Percentiles rank a stretch among this genome's conserved stretches.
Evolutionary conservation across 2,329 filamentous ascomycete genomes (phyloP).

Genomic region (Bipolaris oryzae): DNA sequence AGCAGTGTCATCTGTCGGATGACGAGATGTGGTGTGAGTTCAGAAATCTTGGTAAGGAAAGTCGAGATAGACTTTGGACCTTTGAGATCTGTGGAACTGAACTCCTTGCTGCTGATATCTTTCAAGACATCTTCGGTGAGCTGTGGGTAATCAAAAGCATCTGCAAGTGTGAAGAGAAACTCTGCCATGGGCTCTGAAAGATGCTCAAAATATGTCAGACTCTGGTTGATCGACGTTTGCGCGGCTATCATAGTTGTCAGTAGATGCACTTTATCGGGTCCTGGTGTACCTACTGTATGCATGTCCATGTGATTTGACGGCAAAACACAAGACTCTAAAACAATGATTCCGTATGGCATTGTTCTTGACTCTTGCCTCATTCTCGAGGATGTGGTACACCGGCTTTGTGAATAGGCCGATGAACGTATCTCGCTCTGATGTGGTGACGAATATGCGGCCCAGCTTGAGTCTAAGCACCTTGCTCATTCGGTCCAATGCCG

Average conservation of each 20-base stretch:
- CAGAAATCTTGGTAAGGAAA: conserved; percentile 91
- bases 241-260: conserved; percentile 65
- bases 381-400: conserved; percentile 92
- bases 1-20: conserved; percentile 98
- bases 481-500: conserved; percentile 90
- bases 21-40: conserved; percentile 86
- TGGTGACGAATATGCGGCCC: conserved; percentile 91
- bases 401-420: conserved; percentile 89
- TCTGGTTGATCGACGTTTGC: conserved; percentile 97
- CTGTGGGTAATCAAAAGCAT: conserved; percentile 97
- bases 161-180: conserved; percentile 91
- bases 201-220: conserved; percentile 97
- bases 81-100: conserved; percentile 93
- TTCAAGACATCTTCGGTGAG: conserved; percentile 90
- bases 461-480: conserved; percentile 94
- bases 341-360: conserved; percentile 92
- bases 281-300: conserved; percentile 75
- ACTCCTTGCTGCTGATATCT: conserved; percentile 96
- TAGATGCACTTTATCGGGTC: neutral
- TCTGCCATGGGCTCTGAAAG: conserved; percentile 99
- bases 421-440: conserved; percentile 94
- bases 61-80: conserved; percentile 95
- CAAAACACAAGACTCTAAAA: conserved; percentile 95
- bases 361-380: conserved; percentile 87
- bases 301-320: conserved; percentile 96